Base-by-base conservation (phyloP, 176 grass and related monocot genomes). In the Saccharum officinarum region DNA sequence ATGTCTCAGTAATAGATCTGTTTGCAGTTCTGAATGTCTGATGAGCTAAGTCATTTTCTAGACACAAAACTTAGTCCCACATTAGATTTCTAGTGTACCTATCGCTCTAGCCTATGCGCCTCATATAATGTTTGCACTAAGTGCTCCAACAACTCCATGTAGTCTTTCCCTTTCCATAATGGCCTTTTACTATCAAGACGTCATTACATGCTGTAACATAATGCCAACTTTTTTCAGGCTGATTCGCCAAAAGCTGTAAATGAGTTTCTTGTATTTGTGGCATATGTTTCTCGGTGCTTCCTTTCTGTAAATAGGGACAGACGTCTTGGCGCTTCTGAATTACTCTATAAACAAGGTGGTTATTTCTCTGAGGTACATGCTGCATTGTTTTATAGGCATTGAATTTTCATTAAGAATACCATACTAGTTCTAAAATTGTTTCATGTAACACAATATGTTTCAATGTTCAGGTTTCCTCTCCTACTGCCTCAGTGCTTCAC, bases 341-440 rank as follows among this genome's bases (percentile, higher is more conserved):
- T 92, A 78, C 78, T 97, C 69, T 92, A 86, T 75, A 38, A 71
- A 82, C 57, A 86, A 80, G 78, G 70, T 74, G 71, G 82, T 82
- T 65, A 75, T 85, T 80, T 89, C 85, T 70, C 60, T 63, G 71
- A 94, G 92, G 95, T 97, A 97, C 66, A 89, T 75, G n/a, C 20
- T 87, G 7, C 46, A 80, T 79, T 89, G 11, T 73, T 76, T 87
- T 52, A 12, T 80, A 74, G 60, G 47, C 10, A 41, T 55, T 84
- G n/a, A 7, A 68, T 69, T 68, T 47, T 85, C 8, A 26, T 76
- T 25, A 80, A 75, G 8, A 44, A 28, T 57, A 60, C 75, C 28
- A 75, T 85, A 80, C 25, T 55, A 39, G 36, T 77, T 83, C 78
- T 80, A 16, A 7, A 91, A 61, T 66, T 63, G 41, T 55, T 87